Evolutionary conservation across 2,329 filamentous ascomycete species (phyloP).

Genomic region (Juglanconis juglandina): DNA sequence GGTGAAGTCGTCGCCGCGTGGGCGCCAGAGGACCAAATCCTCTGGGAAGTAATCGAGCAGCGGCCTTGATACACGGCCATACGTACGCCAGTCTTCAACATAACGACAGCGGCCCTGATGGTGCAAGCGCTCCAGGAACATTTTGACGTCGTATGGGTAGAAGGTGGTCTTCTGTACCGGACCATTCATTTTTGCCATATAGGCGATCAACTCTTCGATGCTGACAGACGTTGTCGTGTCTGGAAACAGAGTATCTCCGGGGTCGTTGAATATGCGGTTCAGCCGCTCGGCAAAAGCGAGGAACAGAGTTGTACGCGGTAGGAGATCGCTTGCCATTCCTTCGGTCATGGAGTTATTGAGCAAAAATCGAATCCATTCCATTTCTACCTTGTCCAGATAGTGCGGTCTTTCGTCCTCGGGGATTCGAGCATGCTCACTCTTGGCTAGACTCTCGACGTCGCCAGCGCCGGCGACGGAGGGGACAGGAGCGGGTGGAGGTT

Average conservation of each 20-base stretch:
- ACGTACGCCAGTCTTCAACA: slow-evolving; percentile 20
- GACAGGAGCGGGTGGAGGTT: neutral
- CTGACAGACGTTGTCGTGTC: slow-evolving; percentile 19
- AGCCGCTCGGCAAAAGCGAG: slow-evolving; percentile 31
- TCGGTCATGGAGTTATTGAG: slow-evolving; percentile 26
- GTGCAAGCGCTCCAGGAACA: slow-evolving; percentile 28
- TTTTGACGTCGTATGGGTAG: slow-evolving; percentile 27
- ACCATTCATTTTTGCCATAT: slow-evolving; percentile 25
- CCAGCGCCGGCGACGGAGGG: neutral
- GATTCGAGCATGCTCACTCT: too few species aligned
- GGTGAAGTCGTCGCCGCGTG: neutral
- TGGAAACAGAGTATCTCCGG: slow-evolving; percentile 25
- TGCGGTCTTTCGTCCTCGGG: neutral
- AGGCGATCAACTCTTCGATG: slow-evolving; percentile 26
- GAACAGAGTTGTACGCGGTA: slow-evolving; percentile 27
- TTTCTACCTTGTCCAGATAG: slow-evolving; percentile 25
- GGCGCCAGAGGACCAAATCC: slow-evolving; percentile 26
- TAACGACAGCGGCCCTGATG: slow-evolving; percentile 25
- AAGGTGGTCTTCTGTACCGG: slow-evolving; percentile 25
- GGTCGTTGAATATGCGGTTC: slow-evolving; percentile 30
- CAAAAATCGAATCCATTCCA: slow-evolving; percentile 32
- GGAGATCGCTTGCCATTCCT: slow-evolving; percentile 21
- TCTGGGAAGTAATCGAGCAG: slow-evolving; percentile 29
- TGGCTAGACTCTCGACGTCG: too few species aligned
- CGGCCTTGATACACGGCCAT: slow-evolving; percentile 27